These are phyloP conservation scores for Phytophthora meadii DNA, from an alignment of 352 stramenopile genomes.

Conservation along the genomic window DNA sequence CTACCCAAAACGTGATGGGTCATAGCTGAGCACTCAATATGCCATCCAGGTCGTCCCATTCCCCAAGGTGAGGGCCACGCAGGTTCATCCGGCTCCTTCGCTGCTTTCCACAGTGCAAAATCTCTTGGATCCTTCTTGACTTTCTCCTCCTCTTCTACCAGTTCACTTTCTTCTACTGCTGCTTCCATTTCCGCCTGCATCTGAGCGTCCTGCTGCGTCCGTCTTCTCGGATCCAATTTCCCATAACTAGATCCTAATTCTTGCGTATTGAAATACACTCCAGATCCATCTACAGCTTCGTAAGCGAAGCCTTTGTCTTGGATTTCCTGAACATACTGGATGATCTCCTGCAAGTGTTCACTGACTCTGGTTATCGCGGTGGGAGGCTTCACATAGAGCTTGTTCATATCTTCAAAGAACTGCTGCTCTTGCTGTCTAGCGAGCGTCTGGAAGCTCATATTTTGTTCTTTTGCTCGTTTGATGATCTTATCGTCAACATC, in stretches of 20 bases:
- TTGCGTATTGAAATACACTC: conserved; percentile 96
- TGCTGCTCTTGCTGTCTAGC: conserved; percentile 63
- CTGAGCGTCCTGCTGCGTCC: conserved; percentile 61
- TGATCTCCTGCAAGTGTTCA: conserved; percentile 97
- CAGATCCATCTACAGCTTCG: conserved; percentile 85
- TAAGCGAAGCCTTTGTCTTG: conserved; percentile 95
- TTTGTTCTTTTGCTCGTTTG: conserved; percentile 47
- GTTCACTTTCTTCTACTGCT: conserved; percentile 49
- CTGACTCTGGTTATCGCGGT: conserved; percentile 86
- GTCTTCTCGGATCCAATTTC: conserved; percentile 68
- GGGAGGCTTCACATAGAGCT: conserved; percentile 63
- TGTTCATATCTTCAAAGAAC: conserved; percentile 76
- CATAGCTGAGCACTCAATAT: conserved; percentile 99
- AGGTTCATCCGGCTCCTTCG: conserved; percentile 77
- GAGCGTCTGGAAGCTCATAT: conserved; percentile 52
- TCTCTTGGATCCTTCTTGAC: conserved; percentile 92
- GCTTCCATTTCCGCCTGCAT: conserved; percentile 32
- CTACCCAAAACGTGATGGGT: conserved; percentile 92
- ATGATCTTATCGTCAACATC: conserved; percentile 99
- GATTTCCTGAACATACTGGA: conserved; percentile 94
- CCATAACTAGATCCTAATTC: conserved; percentile 79
- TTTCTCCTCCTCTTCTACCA: conserved; percentile 54
- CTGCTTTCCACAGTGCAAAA: conserved; percentile 97
- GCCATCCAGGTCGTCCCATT: conserved; percentile 84
- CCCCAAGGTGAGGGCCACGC: conserved; percentile 50